These are phyloP conservation scores for Triticum monococcum DNA, from an alignment of 176 grass and related monocot genomes.

Conservation along the genomic window DNA sequence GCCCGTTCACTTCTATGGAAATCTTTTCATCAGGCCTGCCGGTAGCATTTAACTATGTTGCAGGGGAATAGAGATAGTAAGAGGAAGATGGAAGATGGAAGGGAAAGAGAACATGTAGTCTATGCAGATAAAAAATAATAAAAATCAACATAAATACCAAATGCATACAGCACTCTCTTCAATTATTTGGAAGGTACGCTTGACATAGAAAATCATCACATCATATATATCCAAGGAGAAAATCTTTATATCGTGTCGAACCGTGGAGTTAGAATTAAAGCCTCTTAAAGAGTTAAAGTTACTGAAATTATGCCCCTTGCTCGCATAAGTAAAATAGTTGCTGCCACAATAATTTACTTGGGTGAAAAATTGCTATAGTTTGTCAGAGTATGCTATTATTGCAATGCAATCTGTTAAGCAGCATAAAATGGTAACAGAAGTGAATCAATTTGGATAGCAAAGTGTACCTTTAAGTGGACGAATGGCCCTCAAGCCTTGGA, in stretches of 20 bases:
- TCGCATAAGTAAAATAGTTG: neutral
- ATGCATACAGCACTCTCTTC: neutral
- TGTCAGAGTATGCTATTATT: neutral
- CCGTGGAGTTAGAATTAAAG: neutral
- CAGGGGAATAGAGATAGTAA: constrained; percentile 37
- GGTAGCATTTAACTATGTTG: constrained; percentile 77
- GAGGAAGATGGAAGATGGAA: constrained; percentile 15
- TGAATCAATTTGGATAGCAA: neutral
- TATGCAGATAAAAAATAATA: constrained; percentile 1
- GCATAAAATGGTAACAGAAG: neutral
- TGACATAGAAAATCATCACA: constrained; percentile 15
- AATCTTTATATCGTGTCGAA: neutral
- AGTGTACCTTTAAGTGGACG: constrained; percentile 4
- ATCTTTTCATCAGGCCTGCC: constrained; percentile 95
- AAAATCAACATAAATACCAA: constrained; percentile 24
- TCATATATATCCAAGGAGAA: constrained; percentile 13
- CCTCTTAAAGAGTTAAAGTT: neutral
- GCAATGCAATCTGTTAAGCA: neutral
- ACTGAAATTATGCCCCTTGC: neutral
- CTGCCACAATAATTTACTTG: neutral
- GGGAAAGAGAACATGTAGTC: neutral
- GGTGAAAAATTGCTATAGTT: neutral
- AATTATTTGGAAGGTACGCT: neutral
- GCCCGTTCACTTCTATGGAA: constrained; percentile 75
- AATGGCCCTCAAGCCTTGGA: neutral